Percentiles rank a stretch among this genome's conserved stretches.
These are phyloP conservation scores for Aureobasidium sp. DNA, from an alignment of 2,329 filamentous ascomycete genomes.

Conservation along the genomic window DNA sequence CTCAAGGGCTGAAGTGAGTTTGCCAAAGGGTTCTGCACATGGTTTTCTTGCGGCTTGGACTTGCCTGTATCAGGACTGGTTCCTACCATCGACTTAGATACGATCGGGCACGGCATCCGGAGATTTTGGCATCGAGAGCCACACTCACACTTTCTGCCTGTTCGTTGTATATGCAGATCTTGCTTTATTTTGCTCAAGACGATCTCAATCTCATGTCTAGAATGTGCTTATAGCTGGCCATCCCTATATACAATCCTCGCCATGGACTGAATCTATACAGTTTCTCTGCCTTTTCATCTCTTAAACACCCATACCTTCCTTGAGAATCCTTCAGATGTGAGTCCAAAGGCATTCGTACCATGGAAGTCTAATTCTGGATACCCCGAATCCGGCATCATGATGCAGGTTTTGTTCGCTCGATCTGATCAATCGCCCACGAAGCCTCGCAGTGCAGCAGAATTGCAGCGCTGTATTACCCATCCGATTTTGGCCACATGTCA, in stretches of 20 bases:
- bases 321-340: not conserved
- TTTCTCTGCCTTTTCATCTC: not conserved
- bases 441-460: not conserved
- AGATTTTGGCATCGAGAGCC: not conserved
- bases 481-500: not conserved
- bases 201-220: not conserved
- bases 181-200: not conserved
- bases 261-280: not conserved
- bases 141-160: not conserved
- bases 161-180: not conserved
- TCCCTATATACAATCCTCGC: not conserved
- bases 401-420: not conserved
- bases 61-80: not conserved
- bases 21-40: not conserved
- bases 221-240: not conserved
- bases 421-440: not conserved
- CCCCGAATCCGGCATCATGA: not conserved
- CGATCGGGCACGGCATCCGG: not conserved
- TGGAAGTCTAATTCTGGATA: not conserved
- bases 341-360: not conserved
- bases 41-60: not conserved
- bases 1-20: not conserved
- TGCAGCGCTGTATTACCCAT: not conserved
- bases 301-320: not conserved
- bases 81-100: not conserved